Base-by-base conservation (phyloP, 441 rosid genomes). In the Arabidopsis hybrid region DNA sequence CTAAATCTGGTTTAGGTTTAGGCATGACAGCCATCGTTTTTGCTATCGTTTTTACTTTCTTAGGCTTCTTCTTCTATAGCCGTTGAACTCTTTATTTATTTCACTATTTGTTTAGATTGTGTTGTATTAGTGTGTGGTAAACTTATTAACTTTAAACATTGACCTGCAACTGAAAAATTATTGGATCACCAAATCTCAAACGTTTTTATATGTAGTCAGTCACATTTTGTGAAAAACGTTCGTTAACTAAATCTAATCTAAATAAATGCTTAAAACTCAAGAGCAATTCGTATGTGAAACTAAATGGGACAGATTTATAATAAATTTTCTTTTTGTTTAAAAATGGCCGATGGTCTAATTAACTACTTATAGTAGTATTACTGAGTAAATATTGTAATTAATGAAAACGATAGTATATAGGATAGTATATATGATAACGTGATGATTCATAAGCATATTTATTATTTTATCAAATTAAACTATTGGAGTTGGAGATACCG, bases 401-500 rank as follows among this genome's bases (percentile, higher is more conserved):
- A 45, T 58, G 58, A 71, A 60, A 75, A 68, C 26, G 69, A 52
- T 40, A 5, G 26, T 40, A 8, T 43, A 16, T 21, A 21, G 26
- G 26, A 21, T 21, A 21, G 26, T 21, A 21, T 21, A 21, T 21
- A 21, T 21, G 26, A 21, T 21, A 21, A 21, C 26, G 13, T 67
- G 49, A 60, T 42, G 32, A 29, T 3, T 14, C 42, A 13, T 32
- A 51, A 74, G 69, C 63, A 68, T 16, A 8, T 2, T 56, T 18
- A 38, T 65, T 65, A 42, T 53, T 65, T 16, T 17, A 67, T 43
- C 8, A 21, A 21, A 21, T 21, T 21, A 2, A 74, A 50, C 63
- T 60, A 64, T 35, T 14, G 5, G 53, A n/a, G 67, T 68, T 67
- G 52, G 58, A 14, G 36, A 55, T 29, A 56, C 13, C 75, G 65